Evolutionary conservation across 306 rosid genomes (phyloP).

Genomic region (Malus orientalis): DNA sequence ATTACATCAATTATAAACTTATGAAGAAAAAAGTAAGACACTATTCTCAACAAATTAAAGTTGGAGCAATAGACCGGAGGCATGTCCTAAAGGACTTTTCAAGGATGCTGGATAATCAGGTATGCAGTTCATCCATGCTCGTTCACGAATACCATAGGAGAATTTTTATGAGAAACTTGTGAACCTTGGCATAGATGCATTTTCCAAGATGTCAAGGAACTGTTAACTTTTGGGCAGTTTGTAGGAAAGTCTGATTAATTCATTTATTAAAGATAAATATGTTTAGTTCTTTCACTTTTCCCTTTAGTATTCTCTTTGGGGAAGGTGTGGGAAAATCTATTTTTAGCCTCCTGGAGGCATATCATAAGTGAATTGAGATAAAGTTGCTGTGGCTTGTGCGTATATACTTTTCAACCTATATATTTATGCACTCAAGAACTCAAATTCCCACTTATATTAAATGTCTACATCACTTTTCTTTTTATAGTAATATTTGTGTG

Average conservation of each 20-base stretch:
- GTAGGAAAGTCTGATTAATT: neutral
- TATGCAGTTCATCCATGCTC: constrained; percentile 8
- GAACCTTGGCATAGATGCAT: constrained; percentile 1
- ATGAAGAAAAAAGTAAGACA: constrained; percentile 90
- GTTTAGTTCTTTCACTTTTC: neutral
- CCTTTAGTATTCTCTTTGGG: neutral
- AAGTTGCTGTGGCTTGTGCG: neutral
- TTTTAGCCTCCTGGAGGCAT: neutral
- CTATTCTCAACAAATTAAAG: constrained; percentile 82
- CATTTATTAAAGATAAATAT: neutral
- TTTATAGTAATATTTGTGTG: neutral
- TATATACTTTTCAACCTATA: neutral
- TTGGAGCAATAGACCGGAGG: constrained; percentile 65
- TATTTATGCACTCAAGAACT: neutral
- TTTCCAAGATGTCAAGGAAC: neutral
- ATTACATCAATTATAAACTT: constrained; percentile 86
- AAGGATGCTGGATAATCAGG: constrained; percentile 94
- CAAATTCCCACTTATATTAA: neutral
- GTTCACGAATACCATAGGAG: constrained; percentile 2
- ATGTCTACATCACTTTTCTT: neutral
- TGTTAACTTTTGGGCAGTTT: neutral
- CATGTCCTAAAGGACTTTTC: constrained; percentile 97
- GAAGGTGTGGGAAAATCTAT: neutral
- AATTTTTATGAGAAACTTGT: constrained; percentile 2
- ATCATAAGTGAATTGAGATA: neutral